Conservation (phyloP, 2,329 filamentous ascomycete species). For the Nemania sp. region DNA sequence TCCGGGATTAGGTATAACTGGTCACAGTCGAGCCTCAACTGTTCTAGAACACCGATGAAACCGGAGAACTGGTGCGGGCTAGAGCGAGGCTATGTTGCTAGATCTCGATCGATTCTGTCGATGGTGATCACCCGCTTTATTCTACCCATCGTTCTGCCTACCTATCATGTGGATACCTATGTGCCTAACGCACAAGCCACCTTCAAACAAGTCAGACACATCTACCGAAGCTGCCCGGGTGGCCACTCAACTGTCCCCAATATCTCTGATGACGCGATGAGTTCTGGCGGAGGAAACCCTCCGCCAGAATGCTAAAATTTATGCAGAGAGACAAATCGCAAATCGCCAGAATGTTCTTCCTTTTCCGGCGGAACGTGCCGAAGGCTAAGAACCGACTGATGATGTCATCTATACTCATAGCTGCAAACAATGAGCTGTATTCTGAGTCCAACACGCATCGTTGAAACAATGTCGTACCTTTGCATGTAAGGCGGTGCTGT, state of each 20-base stretch:
- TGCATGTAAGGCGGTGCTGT: background rate
- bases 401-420: constrained; percentile 14
- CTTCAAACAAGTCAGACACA: too few species aligned
- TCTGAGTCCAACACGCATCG: background rate
- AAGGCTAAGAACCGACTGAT: background rate
- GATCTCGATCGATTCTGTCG: constrained; percentile 1
- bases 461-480: background rate
- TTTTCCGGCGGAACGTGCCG: background rate
- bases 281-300: background rate
- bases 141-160: too few species aligned
- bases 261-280: too few species aligned
- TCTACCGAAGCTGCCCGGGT: too few species aligned
- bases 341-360: background rate
- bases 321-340: background rate
- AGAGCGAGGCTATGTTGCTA: background rate
- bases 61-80: background rate
- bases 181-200: background rate
- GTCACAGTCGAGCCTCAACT: constrained; percentile 11
- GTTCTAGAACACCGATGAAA: constrained; percentile 20
- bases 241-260: too few species aligned
- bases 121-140: background rate
- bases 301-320: background rate
- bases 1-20: background rate
- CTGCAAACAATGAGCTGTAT: background rate
- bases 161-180: too few species aligned